phyloP scores from a whole-genome alignment of 2,329 filamentous ascomycete genomes.

The Apiospora koreana region DNA sequence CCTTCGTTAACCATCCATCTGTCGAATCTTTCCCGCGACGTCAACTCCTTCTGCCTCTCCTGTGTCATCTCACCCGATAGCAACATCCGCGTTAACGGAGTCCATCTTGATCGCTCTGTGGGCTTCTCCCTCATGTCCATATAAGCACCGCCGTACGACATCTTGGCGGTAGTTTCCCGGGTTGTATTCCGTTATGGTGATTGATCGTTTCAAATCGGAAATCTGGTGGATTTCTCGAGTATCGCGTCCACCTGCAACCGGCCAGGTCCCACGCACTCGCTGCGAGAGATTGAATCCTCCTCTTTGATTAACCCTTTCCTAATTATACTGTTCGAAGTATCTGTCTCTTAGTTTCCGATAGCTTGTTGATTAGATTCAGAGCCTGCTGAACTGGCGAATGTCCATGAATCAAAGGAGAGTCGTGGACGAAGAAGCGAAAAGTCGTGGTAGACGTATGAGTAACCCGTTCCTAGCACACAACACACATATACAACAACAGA shows the following conservation, averaged over 20 bases:
- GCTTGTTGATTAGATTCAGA: conserved; percentile 45
- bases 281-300: conserved; percentile 4
- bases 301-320: conserved; percentile 11
- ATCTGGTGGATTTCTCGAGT: conserved; percentile 13
- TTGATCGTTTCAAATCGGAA: background rate
- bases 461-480: background rate
- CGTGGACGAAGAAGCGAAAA: conserved; percentile 25
- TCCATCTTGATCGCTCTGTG: conserved; percentile 78
- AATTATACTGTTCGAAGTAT: conserved; percentile 14
- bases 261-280: conserved; percentile 4
- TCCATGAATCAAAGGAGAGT: conserved; percentile 32
- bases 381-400: conserved; percentile 51
- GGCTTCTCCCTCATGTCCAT: conserved; percentile 42
- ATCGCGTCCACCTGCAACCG: background rate
- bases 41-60: conserved; percentile 69
- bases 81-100: conserved; percentile 78
- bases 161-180: conserved; percentile 25
- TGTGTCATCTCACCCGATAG: conserved; percentile 81
- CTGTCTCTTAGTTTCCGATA: conserved; percentile 16
- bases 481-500: background rate
- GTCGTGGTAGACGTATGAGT: background rate
- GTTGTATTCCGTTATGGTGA: background rate
- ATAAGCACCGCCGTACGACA: conserved; percentile 34
- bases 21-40: conserved; percentile 72
- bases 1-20: conserved; percentile 91